phyloP scores from a whole-genome alignment of 352 stramenopile species.

The Pythium monospermum region DNA sequence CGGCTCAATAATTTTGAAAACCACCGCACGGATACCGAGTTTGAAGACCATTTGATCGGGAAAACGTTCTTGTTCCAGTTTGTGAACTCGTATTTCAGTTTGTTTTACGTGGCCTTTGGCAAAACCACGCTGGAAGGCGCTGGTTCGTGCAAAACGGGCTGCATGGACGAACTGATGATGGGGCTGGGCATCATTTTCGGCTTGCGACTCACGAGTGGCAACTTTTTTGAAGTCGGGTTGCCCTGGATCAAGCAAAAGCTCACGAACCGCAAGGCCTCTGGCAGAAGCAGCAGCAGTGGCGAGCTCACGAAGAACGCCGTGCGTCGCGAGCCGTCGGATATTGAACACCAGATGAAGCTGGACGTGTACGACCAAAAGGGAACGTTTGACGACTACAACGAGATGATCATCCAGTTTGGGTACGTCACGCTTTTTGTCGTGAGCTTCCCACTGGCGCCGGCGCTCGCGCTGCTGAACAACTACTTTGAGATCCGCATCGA shows the following conservation, averaged over 20 bases:
- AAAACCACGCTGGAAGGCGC: slow-evolving; percentile 50
- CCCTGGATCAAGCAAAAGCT: slow-evolving; percentile 74
- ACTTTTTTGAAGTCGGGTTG: slow-evolving; percentile 73
- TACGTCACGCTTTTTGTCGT: slow-evolving; percentile 94
- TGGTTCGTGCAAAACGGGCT: slow-evolving; percentile 29
- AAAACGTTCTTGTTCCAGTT: slow-evolving; percentile 85
- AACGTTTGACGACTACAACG: slow-evolving; percentile 84
- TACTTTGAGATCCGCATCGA: slow-evolving; percentile 91
- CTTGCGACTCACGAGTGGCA: slow-evolving; percentile 61
- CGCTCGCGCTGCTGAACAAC: slow-evolving; percentile 89
- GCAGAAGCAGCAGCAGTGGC: neutral
- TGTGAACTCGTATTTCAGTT: slow-evolving; percentile 76
- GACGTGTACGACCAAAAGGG: slow-evolving; percentile 70
- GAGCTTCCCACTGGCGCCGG: slow-evolving; percentile 88
- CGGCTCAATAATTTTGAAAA: slow-evolving; percentile 90
- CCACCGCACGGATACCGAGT: slow-evolving; percentile 95
- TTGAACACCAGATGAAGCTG: slow-evolving; percentile 56
- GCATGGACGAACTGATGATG: slow-evolving; percentile 79
- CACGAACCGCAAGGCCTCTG: slow-evolving; percentile 3
- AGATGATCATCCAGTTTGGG: slow-evolving; percentile 87
- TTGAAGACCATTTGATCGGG: slow-evolving; percentile 88
- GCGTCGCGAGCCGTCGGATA: slow-evolving; percentile 34
- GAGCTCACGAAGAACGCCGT: slow-evolving; percentile 33
- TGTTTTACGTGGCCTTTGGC: slow-evolving; percentile 87
- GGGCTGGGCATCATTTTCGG: slow-evolving; percentile 70